Conservation (phyloP, 2,329 filamentous ascomycete species). For the Colletotrichum lini region DNA sequence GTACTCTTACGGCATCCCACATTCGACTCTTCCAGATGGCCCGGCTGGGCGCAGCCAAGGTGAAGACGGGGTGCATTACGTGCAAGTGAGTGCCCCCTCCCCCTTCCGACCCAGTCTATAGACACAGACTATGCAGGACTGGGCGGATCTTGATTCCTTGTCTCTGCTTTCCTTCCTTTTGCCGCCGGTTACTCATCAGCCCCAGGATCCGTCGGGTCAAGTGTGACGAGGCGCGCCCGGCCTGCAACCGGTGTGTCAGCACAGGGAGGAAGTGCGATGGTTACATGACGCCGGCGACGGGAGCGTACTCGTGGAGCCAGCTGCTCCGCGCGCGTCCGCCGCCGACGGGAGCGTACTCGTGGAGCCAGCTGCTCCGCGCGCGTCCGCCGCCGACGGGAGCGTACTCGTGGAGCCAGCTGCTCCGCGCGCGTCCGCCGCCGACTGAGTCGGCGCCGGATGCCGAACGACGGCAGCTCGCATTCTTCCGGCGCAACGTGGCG, state of each 20-base stretch:
- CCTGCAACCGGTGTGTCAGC: constrained; percentile 47
- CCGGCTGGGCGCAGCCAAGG: constrained; percentile 36
- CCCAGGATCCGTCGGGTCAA: constrained; percentile 50
- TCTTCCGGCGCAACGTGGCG: constrained; percentile 55
- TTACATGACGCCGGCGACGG: constrained; percentile 43
- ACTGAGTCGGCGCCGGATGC: constrained; percentile 46
- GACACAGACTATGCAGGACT: no score
- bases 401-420: constrained; percentile 54
- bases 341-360: constrained; percentile 47
- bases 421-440: constrained; percentile 45
- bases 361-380: constrained; percentile 53
- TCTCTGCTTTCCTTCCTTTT: not conserved
- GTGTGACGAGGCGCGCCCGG: constrained; percentile 51
- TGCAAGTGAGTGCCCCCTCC: constrained; percentile 45
- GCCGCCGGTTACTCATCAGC: not conserved
- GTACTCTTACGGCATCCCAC: constrained; percentile 11
- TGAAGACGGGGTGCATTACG: constrained; percentile 46
- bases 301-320: constrained; percentile 52
- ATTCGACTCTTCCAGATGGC: constrained; percentile 7
- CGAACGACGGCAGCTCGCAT: constrained; percentile 53
- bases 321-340: constrained; percentile 49
- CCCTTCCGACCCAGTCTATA: no score
- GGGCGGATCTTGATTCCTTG: no score
- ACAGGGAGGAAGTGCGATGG: constrained; percentile 51
- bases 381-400: constrained; percentile 38